Evolutionary conservation across 2,329 filamentous ascomycete species (phyloP).

Genomic region (Alternaria incomplexa): DNA sequence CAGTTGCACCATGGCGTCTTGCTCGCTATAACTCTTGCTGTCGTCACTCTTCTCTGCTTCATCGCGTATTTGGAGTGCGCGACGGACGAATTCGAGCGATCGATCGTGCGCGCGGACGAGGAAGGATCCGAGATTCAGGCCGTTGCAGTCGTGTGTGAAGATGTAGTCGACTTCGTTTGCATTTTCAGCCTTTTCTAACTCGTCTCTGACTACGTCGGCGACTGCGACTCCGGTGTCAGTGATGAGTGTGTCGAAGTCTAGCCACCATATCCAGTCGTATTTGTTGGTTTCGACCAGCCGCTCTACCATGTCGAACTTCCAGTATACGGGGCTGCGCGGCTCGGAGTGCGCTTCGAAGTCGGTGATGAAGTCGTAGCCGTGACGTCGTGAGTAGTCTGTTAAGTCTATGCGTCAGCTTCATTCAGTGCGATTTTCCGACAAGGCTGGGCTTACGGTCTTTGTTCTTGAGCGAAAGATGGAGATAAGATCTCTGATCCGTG

Average conservation of each 20-base stretch:
- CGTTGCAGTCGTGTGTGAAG: conserved; percentile 49
- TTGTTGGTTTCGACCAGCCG: conserved; percentile 41
- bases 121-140: conserved; percentile 50
- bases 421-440: too few relatives aligned
- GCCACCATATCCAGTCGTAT: conserved; percentile 53
- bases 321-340: conserved; percentile 39
- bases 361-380: conserved; percentile 49
- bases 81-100: conserved; percentile 43
- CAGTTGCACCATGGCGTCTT: conserved; percentile 47
- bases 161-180: conserved; percentile 47
- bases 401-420: conserved; percentile 3
- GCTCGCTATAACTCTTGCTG: conserved; percentile 41
- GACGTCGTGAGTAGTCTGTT: conserved; percentile 48
- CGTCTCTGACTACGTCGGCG: conserved; percentile 45
- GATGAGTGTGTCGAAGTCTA: conserved; percentile 52
- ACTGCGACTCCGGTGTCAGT: conserved; percentile 48
- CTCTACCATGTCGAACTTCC: conserved; percentile 50
- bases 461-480: conserved; percentile 46
- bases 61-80: conserved; percentile 35
- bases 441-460: conserved; percentile 41
- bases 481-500: conserved; percentile 46
- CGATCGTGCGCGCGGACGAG: conserved; percentile 45
- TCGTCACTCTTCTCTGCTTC: conserved; percentile 25
- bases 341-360: conserved; percentile 47
- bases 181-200: conserved; percentile 35